Evolutionary conservation across 2,329 filamentous ascomycete genomes (phyloP), one percentile per base, ranked within the genome.

Genomic region (Daldinia eschscholtzii): DNA sequence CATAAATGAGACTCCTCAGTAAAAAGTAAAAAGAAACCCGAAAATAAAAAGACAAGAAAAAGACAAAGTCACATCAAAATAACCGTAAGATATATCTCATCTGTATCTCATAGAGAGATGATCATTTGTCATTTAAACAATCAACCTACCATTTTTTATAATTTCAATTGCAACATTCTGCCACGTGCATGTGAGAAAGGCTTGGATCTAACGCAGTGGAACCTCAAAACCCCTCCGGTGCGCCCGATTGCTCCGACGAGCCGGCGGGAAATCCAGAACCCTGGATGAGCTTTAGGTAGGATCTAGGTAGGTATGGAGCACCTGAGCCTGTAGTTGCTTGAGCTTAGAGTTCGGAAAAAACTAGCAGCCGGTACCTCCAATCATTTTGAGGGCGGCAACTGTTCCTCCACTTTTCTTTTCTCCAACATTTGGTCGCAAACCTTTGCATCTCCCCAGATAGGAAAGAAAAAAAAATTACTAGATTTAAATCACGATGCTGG

Each of bases 351-450:
- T 64, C 69, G 67, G 67, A 59, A 61, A 70, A 71, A 70, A 58
- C 33, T 28, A 60, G 48, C 30, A 41, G 59, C 67, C 66, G 66
- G 6, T 18, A 9, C 3, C 44, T 55, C 70, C 70, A 71, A 70
- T 70, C 70, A 70, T 39, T 9, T 9, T 44, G 13, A 59, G 30
- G 26, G 20, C 57, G 37, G 20, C 41, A 58, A 30, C 2, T 39
- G 39, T 0, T 30, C 30, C 59, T 53, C 70, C 70, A 71, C 69
- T 65, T 65, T 65, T 67, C 65, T 57, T 67, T 64, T 50, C 67
- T 67, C 67, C 61, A 70, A 67, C 57, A 15, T 55, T 67, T 65
- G 48, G 70, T 63, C 61, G 69, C 66, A 71, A 71, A 70, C 41
- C 52, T 65, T 67, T 67, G 37, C 48, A 65, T 64, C 50, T 61